phyloP scores from a whole-genome alignment of 352 stramenopile species.

The Globisporangium alternatum region DNA sequence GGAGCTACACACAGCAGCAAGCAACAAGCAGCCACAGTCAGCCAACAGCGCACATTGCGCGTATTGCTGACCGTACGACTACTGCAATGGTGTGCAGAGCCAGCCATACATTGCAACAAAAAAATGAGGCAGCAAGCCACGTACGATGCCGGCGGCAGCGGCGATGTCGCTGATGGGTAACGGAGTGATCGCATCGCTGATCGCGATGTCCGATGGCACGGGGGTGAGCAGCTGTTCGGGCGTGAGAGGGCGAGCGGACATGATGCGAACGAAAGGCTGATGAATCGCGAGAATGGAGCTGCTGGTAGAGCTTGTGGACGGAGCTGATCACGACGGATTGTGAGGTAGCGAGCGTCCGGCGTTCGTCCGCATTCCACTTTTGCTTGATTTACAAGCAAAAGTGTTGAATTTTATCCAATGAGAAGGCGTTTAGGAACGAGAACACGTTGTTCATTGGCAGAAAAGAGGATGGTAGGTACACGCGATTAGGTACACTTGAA shows the following conservation, averaged over 20 bases:
- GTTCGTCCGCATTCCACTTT: slow-evolving; percentile 24
- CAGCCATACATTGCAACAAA: background rate
- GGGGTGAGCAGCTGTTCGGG: slow-evolving; percentile 60
- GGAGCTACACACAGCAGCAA: slow-evolving; percentile 32
- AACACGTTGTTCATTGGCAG: background rate
- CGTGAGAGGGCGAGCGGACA: slow-evolving; percentile 39
- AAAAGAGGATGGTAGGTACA: slow-evolving; percentile 2
- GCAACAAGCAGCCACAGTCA: background rate
- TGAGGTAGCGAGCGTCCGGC: background rate
- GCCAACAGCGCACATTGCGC: too few species aligned
- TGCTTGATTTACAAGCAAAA: background rate
- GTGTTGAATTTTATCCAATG: background rate
- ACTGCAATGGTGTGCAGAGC: background rate
- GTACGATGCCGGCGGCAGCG: slow-evolving; percentile 60
- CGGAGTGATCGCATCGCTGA: slow-evolving; percentile 74
- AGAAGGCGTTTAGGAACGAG: background rate
- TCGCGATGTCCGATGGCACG: slow-evolving; percentile 78
- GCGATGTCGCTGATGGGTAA: slow-evolving; percentile 69
- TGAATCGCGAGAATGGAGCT: background rate
- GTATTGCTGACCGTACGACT: too few species aligned
- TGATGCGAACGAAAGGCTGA: background rate
- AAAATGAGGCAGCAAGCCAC: slow-evolving; percentile 8
- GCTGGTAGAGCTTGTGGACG: background rate
- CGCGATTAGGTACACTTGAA: background rate
- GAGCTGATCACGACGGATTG: background rate